A percentile compares a stretch with the other conserved stretches of the same genome.
Evolutionary conservation across 176 grass and related monocot genomes (phyloP).

Genomic region (sorghum (Sorghum bicolor)): Sorghum_bicolor_NCBIv3 NC_012876.2:49995001-49995500

Average conservation of each 20-base stretch:
- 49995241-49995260: constrained; percentile 54
- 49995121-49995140: background rate
- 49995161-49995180: background rate
- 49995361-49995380: background rate
- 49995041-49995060: background rate
- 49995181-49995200: constrained; percentile 5
- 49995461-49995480: background rate
- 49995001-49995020: background rate
- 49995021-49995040: background rate
- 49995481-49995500: too few relatives aligned
- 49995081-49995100: background rate
- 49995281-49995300: constrained; percentile 58
- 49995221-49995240: constrained; percentile 73
- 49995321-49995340: constrained; percentile 84
- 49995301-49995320: constrained; percentile 53
- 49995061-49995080: background rate
- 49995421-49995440: background rate
- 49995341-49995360: constrained; percentile 9
- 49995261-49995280: constrained; percentile 46
- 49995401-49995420: background rate
- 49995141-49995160: background rate
- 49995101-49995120: background rate
- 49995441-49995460: background rate
- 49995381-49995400: background rate
- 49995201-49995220: constrained; percentile 48